phyloP scores from a whole-genome alignment of 148 eudicot species.

The Bassia scoparia region DNA sequence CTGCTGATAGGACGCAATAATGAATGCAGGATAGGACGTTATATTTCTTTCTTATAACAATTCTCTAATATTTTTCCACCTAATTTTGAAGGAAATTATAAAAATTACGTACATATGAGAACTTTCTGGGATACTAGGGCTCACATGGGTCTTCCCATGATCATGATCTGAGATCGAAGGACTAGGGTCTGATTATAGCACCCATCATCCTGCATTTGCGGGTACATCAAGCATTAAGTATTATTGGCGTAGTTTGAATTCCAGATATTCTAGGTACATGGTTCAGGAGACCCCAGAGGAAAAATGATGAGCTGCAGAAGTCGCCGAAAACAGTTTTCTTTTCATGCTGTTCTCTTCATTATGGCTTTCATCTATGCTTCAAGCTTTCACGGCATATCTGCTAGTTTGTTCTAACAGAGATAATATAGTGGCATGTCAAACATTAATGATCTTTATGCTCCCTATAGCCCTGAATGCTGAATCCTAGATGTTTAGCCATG shows the following conservation, averaged over 20 bases:
- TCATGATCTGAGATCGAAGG: too few relatives aligned
- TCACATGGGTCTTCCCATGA: too few relatives aligned
- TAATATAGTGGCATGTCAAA: too few relatives aligned
- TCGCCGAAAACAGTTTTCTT: not conserved
- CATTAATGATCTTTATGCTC: too few relatives aligned
- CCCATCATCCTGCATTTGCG: too few relatives aligned
- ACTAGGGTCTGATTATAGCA: too few relatives aligned
- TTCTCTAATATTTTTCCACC: not conserved
- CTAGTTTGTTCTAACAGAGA: not conserved
- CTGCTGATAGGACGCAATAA: slow-evolving; percentile 76
- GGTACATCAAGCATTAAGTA: not conserved
- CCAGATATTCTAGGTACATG: not conserved
- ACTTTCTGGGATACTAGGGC: too few relatives aligned
- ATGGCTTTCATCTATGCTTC: not conserved
- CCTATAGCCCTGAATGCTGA: too few relatives aligned
- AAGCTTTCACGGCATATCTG: too few relatives aligned
- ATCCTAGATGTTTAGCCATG: too few relatives aligned
- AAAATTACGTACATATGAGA: too few relatives aligned
- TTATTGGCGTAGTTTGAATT: not conserved
- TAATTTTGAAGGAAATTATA: slow-evolving; percentile 1
- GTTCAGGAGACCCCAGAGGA: not conserved
- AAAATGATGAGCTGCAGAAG: not conserved
- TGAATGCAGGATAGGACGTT: slow-evolving; percentile 78
- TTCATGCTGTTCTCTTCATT: too few relatives aligned
- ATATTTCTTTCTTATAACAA: not conserved